These are phyloP conservation scores for Morella rubra DNA, from an alignment of 306 rosid species.

Conservation along the genomic window DNA sequence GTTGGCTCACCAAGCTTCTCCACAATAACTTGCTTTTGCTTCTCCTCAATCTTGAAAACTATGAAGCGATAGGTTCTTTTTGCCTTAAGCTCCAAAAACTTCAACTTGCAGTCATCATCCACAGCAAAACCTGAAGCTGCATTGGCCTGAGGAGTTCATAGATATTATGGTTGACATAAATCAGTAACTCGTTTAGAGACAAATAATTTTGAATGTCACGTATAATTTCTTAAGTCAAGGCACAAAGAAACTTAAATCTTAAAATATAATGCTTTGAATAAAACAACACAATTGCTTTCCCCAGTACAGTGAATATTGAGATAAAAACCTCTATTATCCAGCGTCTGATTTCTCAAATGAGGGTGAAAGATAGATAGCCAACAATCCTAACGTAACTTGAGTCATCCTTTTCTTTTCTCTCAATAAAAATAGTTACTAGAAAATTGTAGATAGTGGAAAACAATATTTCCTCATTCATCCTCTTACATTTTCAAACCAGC, in stretches of 20 bases:
- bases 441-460: not conserved
- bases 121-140: conserved; percentile 85
- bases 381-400: not conserved
- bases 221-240: too few species aligned
- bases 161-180: not conserved
- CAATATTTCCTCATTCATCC: not conserved
- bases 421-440: not conserved
- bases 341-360: too few species aligned
- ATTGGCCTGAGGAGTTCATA: conserved; percentile 52
- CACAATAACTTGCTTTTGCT: conserved; percentile 81
- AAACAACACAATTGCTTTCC: not conserved
- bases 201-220: too few species aligned
- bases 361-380: too few species aligned
- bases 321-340: not conserved
- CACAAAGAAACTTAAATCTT: too few species aligned
- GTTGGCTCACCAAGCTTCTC: conserved; percentile 78
- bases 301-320: not conserved
- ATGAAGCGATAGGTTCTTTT: conserved; percentile 75
- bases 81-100: conserved; percentile 75
- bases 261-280: not conserved
- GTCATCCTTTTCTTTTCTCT: too few species aligned
- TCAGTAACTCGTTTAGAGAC: not conserved
- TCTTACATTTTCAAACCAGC: not conserved
- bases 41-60: conserved; percentile 78
- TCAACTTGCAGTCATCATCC: conserved; percentile 77